phyloP scores from a whole-genome alignment of 164 flowering plant genomes.

The Nymphaea thermarum region DNA sequence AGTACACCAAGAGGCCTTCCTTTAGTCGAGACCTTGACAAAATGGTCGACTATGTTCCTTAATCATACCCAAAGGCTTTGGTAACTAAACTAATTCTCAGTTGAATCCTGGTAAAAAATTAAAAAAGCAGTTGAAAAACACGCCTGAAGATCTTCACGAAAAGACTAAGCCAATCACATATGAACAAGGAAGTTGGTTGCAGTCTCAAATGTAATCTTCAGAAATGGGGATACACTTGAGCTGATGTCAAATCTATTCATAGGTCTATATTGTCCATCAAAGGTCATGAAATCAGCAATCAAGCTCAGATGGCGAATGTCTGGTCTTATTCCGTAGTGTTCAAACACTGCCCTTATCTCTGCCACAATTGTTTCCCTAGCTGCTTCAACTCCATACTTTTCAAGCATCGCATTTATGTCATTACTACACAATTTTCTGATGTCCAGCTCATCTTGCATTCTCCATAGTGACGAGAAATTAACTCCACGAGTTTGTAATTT shows the following conservation, averaged over 20 bases:
- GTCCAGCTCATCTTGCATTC: conserved; percentile 64
- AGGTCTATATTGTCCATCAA: conserved; percentile 59
- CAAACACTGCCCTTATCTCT: conserved; percentile 56
- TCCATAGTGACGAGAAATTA: conserved; percentile 55
- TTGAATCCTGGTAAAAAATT: neutral
- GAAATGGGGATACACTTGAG: conserved; percentile 55
- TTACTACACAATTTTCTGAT: conserved; percentile 48
- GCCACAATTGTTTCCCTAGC: conserved; percentile 71
- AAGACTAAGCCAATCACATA: conserved; percentile 13
- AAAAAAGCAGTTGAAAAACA: neutral
- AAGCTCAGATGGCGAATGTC: conserved; percentile 58
- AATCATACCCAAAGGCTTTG: neutral
- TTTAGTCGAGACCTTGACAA: no score
- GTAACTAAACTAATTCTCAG: neutral
- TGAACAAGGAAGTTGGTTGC: conserved; percentile 67
- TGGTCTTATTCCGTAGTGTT: conserved; percentile 51
- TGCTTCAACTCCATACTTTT: conserved; percentile 86
- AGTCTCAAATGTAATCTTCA: conserved; percentile 78
- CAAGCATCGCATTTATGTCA: conserved; percentile 53
- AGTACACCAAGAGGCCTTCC: no score
- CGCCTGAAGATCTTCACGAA: neutral
- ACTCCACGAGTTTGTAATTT: conserved; percentile 43
- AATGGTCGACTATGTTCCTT: no score
- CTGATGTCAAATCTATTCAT: conserved; percentile 73
- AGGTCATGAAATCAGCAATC: conserved; percentile 91